Evolutionary conservation across 2,329 filamentous ascomycete genomes (phyloP).

Genomic region (Remersonia thermophila): DNA sequence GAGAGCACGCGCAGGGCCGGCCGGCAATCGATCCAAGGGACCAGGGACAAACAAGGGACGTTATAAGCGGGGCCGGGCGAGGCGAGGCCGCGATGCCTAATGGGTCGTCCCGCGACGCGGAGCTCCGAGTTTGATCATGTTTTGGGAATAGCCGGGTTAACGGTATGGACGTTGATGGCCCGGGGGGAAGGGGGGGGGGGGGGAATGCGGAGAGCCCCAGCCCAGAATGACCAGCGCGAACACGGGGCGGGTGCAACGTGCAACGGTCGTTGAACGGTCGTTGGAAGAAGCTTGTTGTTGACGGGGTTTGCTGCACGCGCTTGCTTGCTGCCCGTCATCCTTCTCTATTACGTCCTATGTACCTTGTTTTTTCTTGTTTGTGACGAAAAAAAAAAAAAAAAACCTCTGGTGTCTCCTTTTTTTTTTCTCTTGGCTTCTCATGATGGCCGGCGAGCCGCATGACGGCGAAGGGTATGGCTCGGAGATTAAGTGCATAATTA

Average conservation of each 20-base stretch:
- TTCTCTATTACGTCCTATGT: too few species aligned
- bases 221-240: too few species aligned
- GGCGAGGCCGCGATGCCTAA: slow-evolving; percentile 4
- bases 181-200: background rate
- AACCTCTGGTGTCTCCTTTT: too few species aligned
- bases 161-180: too few species aligned
- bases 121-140: background rate
- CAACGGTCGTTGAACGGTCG: too few species aligned
- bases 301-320: too few species aligned
- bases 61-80: background rate
- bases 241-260: too few species aligned
- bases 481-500: background rate
- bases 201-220: background rate
- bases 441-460: background rate
- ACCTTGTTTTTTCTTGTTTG: too few species aligned
- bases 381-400: background rate
- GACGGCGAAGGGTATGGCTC: background rate
- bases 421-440: background rate
- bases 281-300: too few species aligned
- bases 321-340: too few species aligned
- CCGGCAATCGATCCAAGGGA: too few species aligned
- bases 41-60: background rate
- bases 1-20: too few species aligned
- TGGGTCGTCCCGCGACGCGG: background rate
- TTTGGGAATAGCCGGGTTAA: slow-evolving; percentile 10